Evolutionary conservation across 805 yeast genomes (phyloP).

Genomic region (Ogataea corticis): DNA sequence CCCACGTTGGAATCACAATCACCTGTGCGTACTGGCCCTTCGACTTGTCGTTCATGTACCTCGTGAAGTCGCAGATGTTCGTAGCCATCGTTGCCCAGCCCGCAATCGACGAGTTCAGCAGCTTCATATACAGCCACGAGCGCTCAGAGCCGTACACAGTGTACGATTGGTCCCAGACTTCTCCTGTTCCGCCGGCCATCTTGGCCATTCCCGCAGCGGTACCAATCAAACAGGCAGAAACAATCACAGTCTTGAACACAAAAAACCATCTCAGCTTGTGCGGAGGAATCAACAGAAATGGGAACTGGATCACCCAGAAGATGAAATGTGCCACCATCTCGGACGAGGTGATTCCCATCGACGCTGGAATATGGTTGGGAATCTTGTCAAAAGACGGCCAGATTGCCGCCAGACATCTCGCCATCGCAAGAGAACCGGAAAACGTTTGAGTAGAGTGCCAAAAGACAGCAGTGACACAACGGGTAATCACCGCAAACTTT

Average conservation of each 20-base stretch:
- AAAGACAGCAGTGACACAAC: slow-evolving; percentile 35
- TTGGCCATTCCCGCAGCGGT: slow-evolving; percentile 36
- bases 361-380: slow-evolving; percentile 30
- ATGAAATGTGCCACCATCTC: slow-evolving; percentile 35
- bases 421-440: slow-evolving; percentile 32
- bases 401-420: slow-evolving; percentile 29
- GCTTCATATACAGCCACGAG: slow-evolving; percentile 28
- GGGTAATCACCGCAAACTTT: slow-evolving; percentile 31
- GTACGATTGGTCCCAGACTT: slow-evolving; percentile 23
- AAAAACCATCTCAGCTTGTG: slow-evolving; percentile 39
- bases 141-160: slow-evolving; percentile 26
- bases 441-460: slow-evolving; percentile 31
- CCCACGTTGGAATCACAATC: slow-evolving; percentile 28
- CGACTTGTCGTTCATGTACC: slow-evolving; percentile 35
- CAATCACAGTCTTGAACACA: slow-evolving; percentile 33
- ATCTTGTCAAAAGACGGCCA: slow-evolving; percentile 31
- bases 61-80: slow-evolving; percentile 40
- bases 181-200: slow-evolving; percentile 31
- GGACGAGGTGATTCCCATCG: slow-evolving; percentile 29
- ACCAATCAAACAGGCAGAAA: slow-evolving; percentile 27
- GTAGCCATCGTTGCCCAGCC: slow-evolving; percentile 39
- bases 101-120: slow-evolving; percentile 35
- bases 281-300: slow-evolving; percentile 34
- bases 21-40: slow-evolving; percentile 36
- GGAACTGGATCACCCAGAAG: slow-evolving; percentile 34